Percentiles rank a stretch among this genome's conserved stretches.
phyloP scores from a whole-genome alignment of 2,329 filamentous ascomycete genomes.

The Calonectria ilicicola region DNA sequence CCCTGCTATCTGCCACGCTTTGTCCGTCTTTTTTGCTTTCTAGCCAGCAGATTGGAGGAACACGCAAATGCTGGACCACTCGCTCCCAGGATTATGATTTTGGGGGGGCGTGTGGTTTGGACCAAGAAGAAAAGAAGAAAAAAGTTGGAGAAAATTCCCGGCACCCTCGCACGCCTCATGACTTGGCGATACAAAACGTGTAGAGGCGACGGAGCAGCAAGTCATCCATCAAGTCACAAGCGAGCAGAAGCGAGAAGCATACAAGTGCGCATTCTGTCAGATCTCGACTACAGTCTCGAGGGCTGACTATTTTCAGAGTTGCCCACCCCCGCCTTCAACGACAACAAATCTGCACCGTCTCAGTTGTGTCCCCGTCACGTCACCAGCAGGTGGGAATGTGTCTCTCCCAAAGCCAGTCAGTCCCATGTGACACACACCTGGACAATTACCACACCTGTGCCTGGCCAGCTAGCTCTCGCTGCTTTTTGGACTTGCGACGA shows the following conservation, averaged over 20 bases:
- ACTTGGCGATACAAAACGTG: slow-evolving; percentile 10
- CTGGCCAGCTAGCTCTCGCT: background rate
- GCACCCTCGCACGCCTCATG: slow-evolving; percentile 12
- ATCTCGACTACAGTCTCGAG: slow-evolving; percentile 1
- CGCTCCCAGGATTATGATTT: background rate
- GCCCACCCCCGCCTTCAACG: slow-evolving; percentile 19
- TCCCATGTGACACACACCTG: background rate
- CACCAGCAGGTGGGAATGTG: slow-evolving; percentile 15
- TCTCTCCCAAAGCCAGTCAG: background rate
- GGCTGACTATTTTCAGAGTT: slow-evolving; percentile 25
- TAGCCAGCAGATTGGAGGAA: slow-evolving; percentile 14
- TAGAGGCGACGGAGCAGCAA: background rate
- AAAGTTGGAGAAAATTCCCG: background rate
- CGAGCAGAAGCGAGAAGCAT: background rate
- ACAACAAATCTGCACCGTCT: slow-evolving; percentile 25
- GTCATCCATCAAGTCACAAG: background rate
- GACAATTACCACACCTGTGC: slow-evolving; percentile 12
- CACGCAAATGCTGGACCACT: background rate
- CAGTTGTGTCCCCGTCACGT: background rate
- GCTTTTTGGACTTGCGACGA: background rate
- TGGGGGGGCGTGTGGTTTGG: background rate
- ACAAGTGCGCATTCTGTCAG: slow-evolving; percentile 5
- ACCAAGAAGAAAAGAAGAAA: background rate
- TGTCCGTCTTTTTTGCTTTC: background rate
- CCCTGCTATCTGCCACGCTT: background rate